Conservation (phyloP, 2,329 filamentous ascomycete genomes). For the Epichloe brachyelytri region DNA sequence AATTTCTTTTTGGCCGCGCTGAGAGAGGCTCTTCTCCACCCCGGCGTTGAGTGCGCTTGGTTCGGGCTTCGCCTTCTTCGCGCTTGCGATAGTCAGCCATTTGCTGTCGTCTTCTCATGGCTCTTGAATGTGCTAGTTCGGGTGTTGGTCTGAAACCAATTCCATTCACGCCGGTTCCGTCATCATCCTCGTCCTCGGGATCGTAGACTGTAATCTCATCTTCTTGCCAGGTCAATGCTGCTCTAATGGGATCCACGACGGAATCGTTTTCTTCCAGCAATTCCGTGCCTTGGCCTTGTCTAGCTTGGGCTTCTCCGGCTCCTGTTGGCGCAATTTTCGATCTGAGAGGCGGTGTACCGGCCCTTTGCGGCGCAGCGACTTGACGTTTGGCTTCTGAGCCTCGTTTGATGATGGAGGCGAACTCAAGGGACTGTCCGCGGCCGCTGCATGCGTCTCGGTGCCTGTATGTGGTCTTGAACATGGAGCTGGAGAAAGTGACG, state of each 20-base stretch:
- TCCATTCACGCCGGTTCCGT: constrained; percentile 54
- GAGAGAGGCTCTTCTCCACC: constrained; percentile 19
- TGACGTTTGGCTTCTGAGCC: constrained; percentile 7
- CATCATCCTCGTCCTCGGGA: constrained; percentile 51
- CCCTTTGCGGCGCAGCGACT: constrained; percentile 21
- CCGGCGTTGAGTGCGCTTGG: constrained; percentile 39
- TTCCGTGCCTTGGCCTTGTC: constrained; percentile 1
- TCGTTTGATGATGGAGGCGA: neutral
- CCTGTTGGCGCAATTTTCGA: constrained; percentile 13
- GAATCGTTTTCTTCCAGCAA: constrained; percentile 19
- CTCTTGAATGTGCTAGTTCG: constrained; percentile 43
- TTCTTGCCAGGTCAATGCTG: constrained; percentile 53
- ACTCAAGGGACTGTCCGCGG: neutral
- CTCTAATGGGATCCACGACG: constrained; percentile 40
- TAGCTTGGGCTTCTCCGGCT: constrained; percentile 2
- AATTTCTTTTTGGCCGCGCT: constrained; percentile 15
- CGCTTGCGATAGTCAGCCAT: constrained; percentile 49
- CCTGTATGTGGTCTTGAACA: neutral
- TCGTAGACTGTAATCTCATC: constrained; percentile 57
- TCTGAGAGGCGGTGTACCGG: constrained; percentile 27
- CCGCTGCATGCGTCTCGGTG: neutral
- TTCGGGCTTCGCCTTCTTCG: constrained; percentile 47
- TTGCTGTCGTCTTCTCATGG: constrained; percentile 45
- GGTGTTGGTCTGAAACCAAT: constrained; percentile 54
- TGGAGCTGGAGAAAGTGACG: neutral